Evolutionary conservation across 139 green algal genomes (phyloP).

Genomic region (Picochlorum sp.): DNA sequence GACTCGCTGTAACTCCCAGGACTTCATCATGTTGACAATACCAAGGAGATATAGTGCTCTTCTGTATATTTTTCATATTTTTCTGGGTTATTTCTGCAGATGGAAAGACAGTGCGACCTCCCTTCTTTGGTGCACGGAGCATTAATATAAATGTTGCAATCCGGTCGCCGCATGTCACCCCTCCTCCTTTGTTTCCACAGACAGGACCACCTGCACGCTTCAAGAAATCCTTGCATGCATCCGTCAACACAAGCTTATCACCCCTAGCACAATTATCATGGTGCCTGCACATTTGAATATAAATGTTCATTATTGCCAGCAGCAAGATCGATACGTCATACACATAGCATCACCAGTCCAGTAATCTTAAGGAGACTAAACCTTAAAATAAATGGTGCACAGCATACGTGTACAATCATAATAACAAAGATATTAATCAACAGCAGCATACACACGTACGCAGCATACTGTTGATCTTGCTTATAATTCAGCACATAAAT

Average conservation of each 20-base stretch:
- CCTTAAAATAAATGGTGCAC: too few species aligned
- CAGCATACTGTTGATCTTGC: constrained; percentile 21
- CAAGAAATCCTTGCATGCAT: constrained; percentile 17
- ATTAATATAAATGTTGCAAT: constrained; percentile 26
- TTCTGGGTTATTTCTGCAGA: neutral
- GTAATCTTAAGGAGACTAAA: too few species aligned
- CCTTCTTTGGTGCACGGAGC: neutral
- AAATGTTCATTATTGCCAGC: too few species aligned
- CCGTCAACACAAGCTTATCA: neutral
- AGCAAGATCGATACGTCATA: too few species aligned
- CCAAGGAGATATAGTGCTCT: neutral
- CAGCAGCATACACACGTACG: too few species aligned
- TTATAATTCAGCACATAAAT: constrained; percentile 33
- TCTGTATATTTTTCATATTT: neutral
- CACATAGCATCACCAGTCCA: too few species aligned
- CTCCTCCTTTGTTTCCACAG: constrained; percentile 18
- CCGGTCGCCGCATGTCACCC: constrained; percentile 23
- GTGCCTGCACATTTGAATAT: too few species aligned
- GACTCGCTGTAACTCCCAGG: neutral
- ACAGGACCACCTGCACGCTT: constrained; percentile 20
- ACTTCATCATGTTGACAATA: constrained; percentile 17
- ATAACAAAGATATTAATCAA: too few species aligned
- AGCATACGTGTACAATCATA: too few species aligned
- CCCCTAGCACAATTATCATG: neutral
- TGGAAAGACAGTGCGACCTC: constrained; percentile 26